Evolutionary conservation across 176 grass and related monocot genomes (phyloP).

Genomic region (Cymbopogon citratus): DNA sequence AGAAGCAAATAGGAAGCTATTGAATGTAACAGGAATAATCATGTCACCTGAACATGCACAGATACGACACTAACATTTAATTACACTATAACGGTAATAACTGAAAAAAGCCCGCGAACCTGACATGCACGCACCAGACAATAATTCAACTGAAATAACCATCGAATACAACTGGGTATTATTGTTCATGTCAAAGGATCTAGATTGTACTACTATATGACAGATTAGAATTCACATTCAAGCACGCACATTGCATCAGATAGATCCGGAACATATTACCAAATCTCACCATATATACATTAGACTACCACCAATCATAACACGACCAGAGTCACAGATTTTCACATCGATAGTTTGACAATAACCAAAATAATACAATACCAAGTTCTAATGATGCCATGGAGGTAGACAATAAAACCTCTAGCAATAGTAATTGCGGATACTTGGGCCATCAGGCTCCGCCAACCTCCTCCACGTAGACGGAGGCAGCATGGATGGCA

Average conservation of each 20-base stretch:
- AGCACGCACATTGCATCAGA: neutral
- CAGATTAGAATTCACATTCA: neutral
- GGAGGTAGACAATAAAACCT: constrained; percentile 1
- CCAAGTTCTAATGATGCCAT: constrained; percentile 33
- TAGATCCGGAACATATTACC: neutral
- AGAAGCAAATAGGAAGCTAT: neutral
- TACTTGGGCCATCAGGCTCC: constrained; percentile 28
- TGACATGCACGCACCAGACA: neutral
- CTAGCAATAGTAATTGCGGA: constrained; percentile 20
- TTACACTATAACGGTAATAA: neutral
- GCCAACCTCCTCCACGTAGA: constrained; percentile 33
- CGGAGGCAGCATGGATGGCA: neutral
- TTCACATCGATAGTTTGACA: constrained; percentile 12
- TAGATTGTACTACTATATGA: neutral
- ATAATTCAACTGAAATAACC: neutral
- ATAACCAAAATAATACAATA: constrained; percentile 29
- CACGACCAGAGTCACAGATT: constrained; percentile 9
- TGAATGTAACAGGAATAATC: neutral
- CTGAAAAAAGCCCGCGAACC: neutral
- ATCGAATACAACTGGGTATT: neutral
- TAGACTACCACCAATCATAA: constrained; percentile 16
- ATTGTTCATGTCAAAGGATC: neutral
- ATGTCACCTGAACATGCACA: neutral
- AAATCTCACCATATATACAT: constrained; percentile 32
- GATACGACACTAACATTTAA: neutral